Evolutionary conservation across 441 rosid species (phyloP).

Genomic region (Geranium incanum): DNA sequence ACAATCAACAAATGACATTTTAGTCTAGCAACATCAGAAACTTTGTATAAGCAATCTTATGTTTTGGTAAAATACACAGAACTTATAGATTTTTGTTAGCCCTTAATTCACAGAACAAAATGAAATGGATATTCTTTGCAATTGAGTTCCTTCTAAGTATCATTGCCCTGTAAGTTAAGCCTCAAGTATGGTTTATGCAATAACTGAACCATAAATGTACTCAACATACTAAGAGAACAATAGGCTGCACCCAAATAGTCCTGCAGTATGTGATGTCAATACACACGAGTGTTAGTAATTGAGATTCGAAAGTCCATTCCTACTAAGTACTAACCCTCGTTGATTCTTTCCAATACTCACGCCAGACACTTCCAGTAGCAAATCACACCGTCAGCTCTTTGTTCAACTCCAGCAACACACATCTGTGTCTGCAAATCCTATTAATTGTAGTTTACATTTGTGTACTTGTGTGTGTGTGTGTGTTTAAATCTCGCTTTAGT

Average conservation of each 20-base stretch:
- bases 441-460: neutral
- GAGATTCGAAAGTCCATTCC: constrained; percentile 5
- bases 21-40: neutral
- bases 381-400: constrained; percentile 70
- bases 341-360: constrained; percentile 81
- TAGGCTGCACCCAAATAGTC: neutral
- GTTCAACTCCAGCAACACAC: constrained; percentile 44
- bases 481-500: neutral
- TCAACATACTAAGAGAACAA: neutral
- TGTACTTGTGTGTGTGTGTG: neutral
- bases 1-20: no score
- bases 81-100: neutral
- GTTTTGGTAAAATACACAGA: neutral
- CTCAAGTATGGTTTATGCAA: no score
- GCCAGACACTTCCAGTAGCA: constrained; percentile 84
- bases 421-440: neutral
- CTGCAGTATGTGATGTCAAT: neutral
- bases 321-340: constrained; percentile 60
- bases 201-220: neutral
- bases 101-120: no score
- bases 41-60: neutral
- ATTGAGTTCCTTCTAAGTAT: neutral
- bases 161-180: no score
- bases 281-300: neutral
- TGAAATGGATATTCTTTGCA: neutral